Evolutionary conservation across 768 basidiomycete species (phyloP), one percentile per base, ranked within the genome.

Genomic region (Suillus lakei): DNA sequence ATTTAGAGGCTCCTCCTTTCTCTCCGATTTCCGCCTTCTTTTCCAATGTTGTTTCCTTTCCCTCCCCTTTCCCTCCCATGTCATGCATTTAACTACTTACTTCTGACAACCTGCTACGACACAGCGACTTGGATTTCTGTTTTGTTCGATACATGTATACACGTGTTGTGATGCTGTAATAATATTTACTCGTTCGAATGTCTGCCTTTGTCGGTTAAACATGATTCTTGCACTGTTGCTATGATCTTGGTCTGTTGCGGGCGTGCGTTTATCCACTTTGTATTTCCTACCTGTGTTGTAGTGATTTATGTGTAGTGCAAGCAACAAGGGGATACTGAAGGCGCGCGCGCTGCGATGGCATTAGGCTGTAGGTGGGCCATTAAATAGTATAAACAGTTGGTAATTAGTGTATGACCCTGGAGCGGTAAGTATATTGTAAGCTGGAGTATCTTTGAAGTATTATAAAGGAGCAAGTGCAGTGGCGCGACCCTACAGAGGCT

Each of bases 1-100:
- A 78, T 77, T 64, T 88, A 85, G 77, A 72, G 76, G 8, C 41
- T 68, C 28, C 30, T 13, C n/a, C n/a, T 50, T 16, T 36, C 26
- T 51, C n/a, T 18, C n/a, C n/a, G 43, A 43, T 60, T 59, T 23
- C 28, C 23, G 5, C 28, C 32, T 53, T 26, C 26, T 61, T 64
- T 66, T 64, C n/a, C n/a, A n/a, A n/a, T n/a, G 30, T 69, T 59
- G 30, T 64, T 55, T 62, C 18, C 21, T 65, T 38, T 56, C n/a
- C 50, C 18, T 66, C 32, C 15, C 26, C 13, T 43, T 54, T 28
- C 7, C 28, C 30, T 43, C 18, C 6, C 18, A 18, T 56, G 61
- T 68, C 50, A 41, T 60, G 62, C 58, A 16, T 36, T 21, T 58
- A 26, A 58, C 18, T 30, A 32, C 2, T 53, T 53, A 30, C 28